Evolutionary conservation across 1,284 basidiomycete species (phyloP).

Genomic region (Ustilago esculenta): DNA sequence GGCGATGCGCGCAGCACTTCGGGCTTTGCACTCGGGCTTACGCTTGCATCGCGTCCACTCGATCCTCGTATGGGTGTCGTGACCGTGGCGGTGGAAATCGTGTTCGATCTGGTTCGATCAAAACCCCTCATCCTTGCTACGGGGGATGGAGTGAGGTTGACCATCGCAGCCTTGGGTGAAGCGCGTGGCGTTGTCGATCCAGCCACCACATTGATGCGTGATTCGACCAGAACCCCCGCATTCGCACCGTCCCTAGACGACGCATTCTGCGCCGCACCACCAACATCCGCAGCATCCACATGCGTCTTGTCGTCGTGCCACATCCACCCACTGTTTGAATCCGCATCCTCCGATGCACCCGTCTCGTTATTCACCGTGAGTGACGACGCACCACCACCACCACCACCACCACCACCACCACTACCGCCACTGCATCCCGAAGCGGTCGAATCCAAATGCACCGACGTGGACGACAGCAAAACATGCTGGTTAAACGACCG

Average conservation of each 20-base stretch:
- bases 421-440: background rate
- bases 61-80: conserved; percentile 1
- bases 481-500: conserved; percentile 20
- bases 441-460: conserved; percentile 8
- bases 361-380: too few species aligned
- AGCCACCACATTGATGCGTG: conserved; percentile 29
- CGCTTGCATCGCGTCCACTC: background rate
- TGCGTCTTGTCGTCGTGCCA: background rate
- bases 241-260: too few species aligned
- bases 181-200: conserved; percentile 10
- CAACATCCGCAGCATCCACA: too few species aligned
- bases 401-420: too few species aligned
- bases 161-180: conserved; percentile 29
- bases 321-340: too few species aligned
- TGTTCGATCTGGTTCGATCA: conserved; percentile 22
- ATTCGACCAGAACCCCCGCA: conserved; percentile 40
- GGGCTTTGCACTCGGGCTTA: background rate
- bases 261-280: background rate
- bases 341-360: too few species aligned
- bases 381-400: too few species aligned
- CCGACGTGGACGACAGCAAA: conserved; percentile 11
- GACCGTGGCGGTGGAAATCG: conserved; percentile 10
- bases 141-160: conserved; percentile 18
- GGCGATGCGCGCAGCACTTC: conserved; percentile 33
- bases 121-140: conserved; percentile 16